phyloP scores from a whole-genome alignment of 2,329 filamentous ascomycete species.

The Colletotrichum caudatum region DNA sequence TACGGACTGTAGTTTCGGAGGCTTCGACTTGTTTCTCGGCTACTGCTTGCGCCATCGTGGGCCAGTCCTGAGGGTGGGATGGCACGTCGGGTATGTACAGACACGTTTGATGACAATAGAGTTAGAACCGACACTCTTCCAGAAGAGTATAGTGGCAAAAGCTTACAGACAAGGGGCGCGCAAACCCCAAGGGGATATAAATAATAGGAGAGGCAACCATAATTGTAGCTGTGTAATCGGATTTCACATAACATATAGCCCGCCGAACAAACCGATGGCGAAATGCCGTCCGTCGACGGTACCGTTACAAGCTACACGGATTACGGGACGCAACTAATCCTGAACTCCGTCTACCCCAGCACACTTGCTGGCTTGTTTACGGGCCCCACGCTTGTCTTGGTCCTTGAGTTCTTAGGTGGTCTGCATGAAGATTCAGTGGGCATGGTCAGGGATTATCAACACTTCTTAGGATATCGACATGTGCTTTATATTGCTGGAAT shows the following conservation, averaged over 20 bases:
- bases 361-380: neutral
- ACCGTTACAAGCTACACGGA: neutral
- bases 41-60: constrained; percentile 10
- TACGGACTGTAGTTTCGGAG: neutral
- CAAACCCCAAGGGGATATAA: neutral
- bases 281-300: too few species aligned
- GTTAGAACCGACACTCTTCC: too few species aligned
- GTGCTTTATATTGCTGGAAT: too few species aligned
- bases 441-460: neutral
- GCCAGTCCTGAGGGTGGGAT: neutral
- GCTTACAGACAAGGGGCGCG: neutral
- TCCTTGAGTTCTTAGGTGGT: neutral
- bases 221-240: neutral
- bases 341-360: constrained; percentile 2
- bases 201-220: neutral
- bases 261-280: neutral
- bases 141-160: neutral
- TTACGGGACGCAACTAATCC: constrained; percentile 4
- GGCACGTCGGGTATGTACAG: neutral
- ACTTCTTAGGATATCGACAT: too few species aligned
- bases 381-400: neutral
- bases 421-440: neutral
- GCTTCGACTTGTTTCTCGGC: neutral
- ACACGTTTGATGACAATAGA: too few species aligned
- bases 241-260: neutral